Percentiles rank a stretch among this genome's conserved stretches.
Conservation (phyloP, 768 basidiomycete species). For the Mycena venus region DNA sequence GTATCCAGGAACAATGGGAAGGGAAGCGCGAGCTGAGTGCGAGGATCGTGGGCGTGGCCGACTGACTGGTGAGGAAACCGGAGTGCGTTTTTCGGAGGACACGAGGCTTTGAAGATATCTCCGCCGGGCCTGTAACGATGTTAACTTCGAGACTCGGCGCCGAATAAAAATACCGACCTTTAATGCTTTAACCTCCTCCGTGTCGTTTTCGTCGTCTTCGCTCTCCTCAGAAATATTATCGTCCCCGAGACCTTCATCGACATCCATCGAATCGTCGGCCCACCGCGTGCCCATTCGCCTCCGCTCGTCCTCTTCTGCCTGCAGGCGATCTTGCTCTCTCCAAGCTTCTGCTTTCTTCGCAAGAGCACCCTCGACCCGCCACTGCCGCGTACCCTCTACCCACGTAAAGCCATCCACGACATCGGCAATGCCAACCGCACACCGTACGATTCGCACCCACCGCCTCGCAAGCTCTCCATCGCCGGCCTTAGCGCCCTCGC, state of each 20-base stretch:
- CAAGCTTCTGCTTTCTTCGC: constrained; percentile 77
- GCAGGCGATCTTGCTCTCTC: constrained; percentile 78
- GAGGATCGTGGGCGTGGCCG: constrained; percentile 46
- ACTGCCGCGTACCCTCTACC: constrained; percentile 69
- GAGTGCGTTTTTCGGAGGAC: constrained; percentile 55
- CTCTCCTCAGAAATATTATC: constrained; percentile 60
- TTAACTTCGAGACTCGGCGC: constrained; percentile 22
- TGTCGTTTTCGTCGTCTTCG: constrained; percentile 76
- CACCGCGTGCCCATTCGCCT: constrained; percentile 72
- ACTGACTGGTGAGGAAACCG: constrained; percentile 38
- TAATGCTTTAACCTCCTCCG: constrained; percentile 81
- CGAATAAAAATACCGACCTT: constrained; percentile 65
- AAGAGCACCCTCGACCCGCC: constrained; percentile 75
- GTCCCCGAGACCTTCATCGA: constrained; percentile 69
- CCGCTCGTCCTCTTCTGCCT: constrained; percentile 76
- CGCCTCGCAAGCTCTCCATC: constrained; percentile 65
- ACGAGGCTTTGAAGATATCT: constrained; percentile 81
- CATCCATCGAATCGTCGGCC: constrained; percentile 80
- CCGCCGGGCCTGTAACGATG: constrained; percentile 71
- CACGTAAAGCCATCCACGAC: constrained; percentile 84
- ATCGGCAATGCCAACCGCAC: constrained; percentile 74
- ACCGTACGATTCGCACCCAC: constrained; percentile 83
- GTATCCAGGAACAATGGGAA: constrained; percentile 85
- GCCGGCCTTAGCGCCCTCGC: constrained; percentile 37
- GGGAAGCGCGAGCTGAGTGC: constrained; percentile 50